Evolutionary conservation across 2,329 filamentous ascomycete genomes (phyloP), one percentile per base, ranked within the genome.

Genomic region (Fusarium sp.): DNA sequence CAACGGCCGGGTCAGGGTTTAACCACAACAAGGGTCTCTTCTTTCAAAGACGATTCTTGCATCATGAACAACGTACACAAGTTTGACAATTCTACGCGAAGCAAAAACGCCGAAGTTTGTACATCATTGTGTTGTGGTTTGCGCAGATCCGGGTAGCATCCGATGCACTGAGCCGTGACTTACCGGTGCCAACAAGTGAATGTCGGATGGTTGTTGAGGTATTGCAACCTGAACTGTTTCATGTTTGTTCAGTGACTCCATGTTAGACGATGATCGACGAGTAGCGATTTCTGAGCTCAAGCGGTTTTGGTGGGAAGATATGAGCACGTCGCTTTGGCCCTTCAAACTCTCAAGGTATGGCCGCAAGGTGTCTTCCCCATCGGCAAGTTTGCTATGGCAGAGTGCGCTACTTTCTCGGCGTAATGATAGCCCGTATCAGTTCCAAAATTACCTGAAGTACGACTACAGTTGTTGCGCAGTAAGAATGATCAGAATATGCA

Each of bases 81-180:
- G 20, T 49, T 54, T 41, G 28, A 33, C 7, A 31, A 20, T 61
- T 15, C 10, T 41, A 28, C n/a, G 22, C 24, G 31, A 22, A 70
- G 55, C 24, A 42, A 66, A 44, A 24, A 20, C 15, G 33, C 44
- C 26, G 38, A 39, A 13, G 22, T 15, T 17, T 57, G 38, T 58
- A 9, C 42, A 69, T 61, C 54, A 65, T 69, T 44, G 36, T 55
- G 45, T 41, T 41, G 28, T 55, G 68, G 26, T 70, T 56, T 63
- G 31, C 31, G 42, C 56, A 42, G 61, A 55, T 45, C 36, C 55
- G 47, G 72, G 56, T 66, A 35, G 18, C 31, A 60, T 57, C 55
- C 63, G 69, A 66, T 72, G 59, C 45, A 70, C n/a, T 51, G 49
- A 67, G 65, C 70, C 70, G 68, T 58, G 42, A 33, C 33, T 70